Base-by-base conservation (phyloP, 768 basidiomycete species). In the Pleurotus sapidus region DNA sequence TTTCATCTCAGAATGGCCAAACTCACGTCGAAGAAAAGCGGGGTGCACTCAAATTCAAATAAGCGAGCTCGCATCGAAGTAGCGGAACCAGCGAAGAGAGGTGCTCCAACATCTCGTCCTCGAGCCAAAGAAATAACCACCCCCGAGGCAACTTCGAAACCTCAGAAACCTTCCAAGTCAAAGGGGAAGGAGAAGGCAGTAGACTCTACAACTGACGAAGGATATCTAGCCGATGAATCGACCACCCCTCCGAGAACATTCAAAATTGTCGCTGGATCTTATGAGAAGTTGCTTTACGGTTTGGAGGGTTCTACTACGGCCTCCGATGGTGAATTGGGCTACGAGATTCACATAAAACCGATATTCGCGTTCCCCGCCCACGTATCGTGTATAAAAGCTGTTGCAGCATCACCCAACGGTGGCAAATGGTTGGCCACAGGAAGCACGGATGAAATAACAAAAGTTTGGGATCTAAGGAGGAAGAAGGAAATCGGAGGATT, bases 321-420 rank as follows among this genome's bases (percentile, higher is more conserved):
- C 56, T 68, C 34, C n/a, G 68, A 69, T 49, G 63, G 72, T 5
- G 66, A 71, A 39, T 63, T 64, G 3, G 66, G 68, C 15, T 63
- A 76, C 1, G 65, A 72, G 49, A 74, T 70, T 59, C 63, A 74
- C 17, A 66, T 96, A 25, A 84, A 85, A 55, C 94, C 97, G 0
- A 81, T 91, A 45, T 99, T 99, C 72, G 92, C 94, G 60, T 99
- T 99, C 73, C 95, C 97, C 25, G 97, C 97, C 0, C 97, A 99
- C 68, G 85, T 96, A 45, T 93, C 92, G 2, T 94, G 86, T 64
- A 88, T 99, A 59, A 95, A 95, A 67, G 84, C 93, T 9, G 89
- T 95, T 27, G 89, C 94, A 2, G 90, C 92, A 0, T 91, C 91
- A 0, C 94, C 94, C 3, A 73, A 83, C 3, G 94, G 95, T 30